Base-by-base conservation (phyloP, 345 rosid genomes). In the Pelargonium nanum region DNA sequence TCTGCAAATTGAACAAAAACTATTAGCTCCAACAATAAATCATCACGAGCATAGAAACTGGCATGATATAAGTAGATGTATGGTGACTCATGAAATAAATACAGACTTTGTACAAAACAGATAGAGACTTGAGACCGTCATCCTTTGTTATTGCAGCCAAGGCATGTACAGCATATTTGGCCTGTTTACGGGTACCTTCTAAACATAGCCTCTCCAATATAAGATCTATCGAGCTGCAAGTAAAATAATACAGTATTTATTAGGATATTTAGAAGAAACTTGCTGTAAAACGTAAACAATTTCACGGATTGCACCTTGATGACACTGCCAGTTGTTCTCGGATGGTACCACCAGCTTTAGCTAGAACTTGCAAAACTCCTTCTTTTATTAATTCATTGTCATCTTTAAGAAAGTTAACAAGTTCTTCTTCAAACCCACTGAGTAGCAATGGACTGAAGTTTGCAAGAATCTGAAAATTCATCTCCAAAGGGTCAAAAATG, bases 81-180 rank as follows among this genome's bases (percentile, higher is more conserved):
- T 4, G 22, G 5, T 2, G 22, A 26, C 51, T 45, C 17, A 28
- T 48, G n/a, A 64, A 40, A 62, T 22, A 64, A 58, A 34, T 45
- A 53, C 24, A 62, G 72, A 85, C 99, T 96, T 93, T 93, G 80
- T 93, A 93, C 26, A 93, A 69, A 76, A 93, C 94, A 67, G 99
- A 93, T 55, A 93, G 94, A 26, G 99, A 85, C 79, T 81, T 93
- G 56, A 93, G 83, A 53, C 99, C 99, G 25, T 93, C 99, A 70
- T 93, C 99, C 76, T 84, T 89, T 61, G 97, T 89, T 80, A 93
- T 93, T 60, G 99, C 89, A 69, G 96, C 99, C 45, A 93, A 79
- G 22, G 97, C 97, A 74, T 84, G 96, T 60, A 93, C 99, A 74
- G 99, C 99, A 79, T 89, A 85, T 74, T 89, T 93, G 25, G 96